A percentile compares a stretch with the other conserved stretches of the same genome.
Evolutionary conservation across 495 filamentous ascomycete species (phyloP).

Genomic region (Terfezia boudieri): DNA sequence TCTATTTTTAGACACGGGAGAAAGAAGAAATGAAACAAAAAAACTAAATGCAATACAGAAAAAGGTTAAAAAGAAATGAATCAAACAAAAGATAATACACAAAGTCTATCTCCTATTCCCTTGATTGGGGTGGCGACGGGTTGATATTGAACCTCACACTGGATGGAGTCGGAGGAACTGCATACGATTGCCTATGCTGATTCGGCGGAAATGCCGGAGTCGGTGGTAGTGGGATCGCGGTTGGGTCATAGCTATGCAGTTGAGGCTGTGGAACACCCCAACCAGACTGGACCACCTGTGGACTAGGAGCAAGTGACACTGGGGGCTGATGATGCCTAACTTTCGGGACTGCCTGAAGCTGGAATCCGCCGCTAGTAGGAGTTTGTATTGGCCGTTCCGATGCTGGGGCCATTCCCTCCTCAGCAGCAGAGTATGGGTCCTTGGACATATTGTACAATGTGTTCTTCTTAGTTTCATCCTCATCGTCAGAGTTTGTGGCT

Average conservation of each 20-base stretch:
- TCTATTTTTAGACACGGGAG: too few relatives aligned
- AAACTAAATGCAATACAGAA: too few relatives aligned
- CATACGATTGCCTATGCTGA: background rate
- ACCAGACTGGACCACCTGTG: background rate
- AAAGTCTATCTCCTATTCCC: background rate
- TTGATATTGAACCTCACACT: background rate
- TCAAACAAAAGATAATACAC: too few relatives aligned
- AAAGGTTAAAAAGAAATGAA: too few relatives aligned
- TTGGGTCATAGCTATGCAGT: background rate
- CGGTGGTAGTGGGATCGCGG: background rate
- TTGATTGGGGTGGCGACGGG: background rate
- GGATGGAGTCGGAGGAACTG: background rate
- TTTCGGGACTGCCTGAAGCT: background rate
- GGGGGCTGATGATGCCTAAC: background rate
- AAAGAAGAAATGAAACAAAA: too few relatives aligned
- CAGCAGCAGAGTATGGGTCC: background rate
- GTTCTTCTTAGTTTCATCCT: constrained; percentile 14
- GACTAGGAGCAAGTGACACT: background rate
- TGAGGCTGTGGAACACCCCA: background rate
- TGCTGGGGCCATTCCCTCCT: background rate
- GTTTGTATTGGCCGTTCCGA: background rate
- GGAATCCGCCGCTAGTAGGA: background rate
- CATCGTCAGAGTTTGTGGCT: background rate
- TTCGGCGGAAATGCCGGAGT: background rate
- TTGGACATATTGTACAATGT: constrained; percentile 14